Conservation (phyloP, 179 eudicot species). For the Nepenthes alata region DNA sequence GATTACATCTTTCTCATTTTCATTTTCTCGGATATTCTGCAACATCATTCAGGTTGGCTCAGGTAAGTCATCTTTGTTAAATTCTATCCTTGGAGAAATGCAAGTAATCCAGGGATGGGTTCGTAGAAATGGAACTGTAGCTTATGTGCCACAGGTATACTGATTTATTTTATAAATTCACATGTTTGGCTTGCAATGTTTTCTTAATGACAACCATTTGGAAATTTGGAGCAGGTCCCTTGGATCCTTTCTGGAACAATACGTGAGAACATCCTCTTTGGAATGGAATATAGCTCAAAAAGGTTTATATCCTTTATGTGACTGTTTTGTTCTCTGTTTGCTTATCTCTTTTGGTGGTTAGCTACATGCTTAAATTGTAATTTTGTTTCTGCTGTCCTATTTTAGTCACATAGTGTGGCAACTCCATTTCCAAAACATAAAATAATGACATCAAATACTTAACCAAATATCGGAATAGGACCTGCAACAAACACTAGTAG, state of each 20-base stretch:
- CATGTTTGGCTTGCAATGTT: too few species aligned
- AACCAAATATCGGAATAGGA: too few species aligned
- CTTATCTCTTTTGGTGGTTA: constrained; percentile 1
- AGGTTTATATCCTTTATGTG: constrained; percentile 30
- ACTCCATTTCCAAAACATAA: too few species aligned
- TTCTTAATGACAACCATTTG: too few species aligned
- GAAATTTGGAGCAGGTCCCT: constrained; percentile 42
- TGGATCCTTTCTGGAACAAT: constrained; percentile 91
- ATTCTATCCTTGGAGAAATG: constrained; percentile 72
- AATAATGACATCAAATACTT: too few species aligned
- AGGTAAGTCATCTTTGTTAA: constrained; percentile 82
- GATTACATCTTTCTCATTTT: not conserved
- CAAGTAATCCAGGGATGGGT: constrained; percentile 45
- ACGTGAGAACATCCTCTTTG: constrained; percentile 77
- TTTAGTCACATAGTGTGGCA: too few species aligned
- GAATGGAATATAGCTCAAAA: constrained; percentile 47
- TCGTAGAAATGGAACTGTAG: constrained; percentile 45
- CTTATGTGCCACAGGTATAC: constrained; percentile 82
- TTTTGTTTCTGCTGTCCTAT: too few species aligned
- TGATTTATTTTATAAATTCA: too few species aligned
- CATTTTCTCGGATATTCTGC: not conserved
- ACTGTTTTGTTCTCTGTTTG: not conserved
- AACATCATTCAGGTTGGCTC: constrained; percentile 68
- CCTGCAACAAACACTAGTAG: too few species aligned
- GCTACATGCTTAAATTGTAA: too few species aligned